A percentile compares a stretch with the other conserved stretches of the same genome.
Conservation (phyloP, 208 protist species). For the Leishmania tarentolae region DNA sequence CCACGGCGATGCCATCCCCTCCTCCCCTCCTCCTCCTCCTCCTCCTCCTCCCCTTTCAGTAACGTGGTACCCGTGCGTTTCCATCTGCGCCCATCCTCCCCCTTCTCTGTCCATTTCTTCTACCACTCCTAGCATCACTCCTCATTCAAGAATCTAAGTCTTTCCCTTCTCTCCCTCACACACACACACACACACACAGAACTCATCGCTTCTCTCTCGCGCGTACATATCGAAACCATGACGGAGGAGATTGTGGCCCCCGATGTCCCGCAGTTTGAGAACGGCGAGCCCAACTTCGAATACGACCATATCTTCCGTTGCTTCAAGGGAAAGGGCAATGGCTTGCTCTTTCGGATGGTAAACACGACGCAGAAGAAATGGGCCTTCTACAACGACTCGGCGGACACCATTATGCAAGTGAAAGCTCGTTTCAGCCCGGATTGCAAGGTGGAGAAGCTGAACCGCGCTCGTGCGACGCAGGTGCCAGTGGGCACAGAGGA, state of each 20-base stretch:
- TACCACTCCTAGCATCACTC: neutral
- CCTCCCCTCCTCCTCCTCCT: neutral
- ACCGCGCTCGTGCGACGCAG: constrained; percentile 22
- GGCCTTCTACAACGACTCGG: constrained; percentile 75
- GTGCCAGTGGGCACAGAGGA: constrained; percentile 9
- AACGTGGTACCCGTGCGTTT: neutral
- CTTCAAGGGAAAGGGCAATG: constrained; percentile 45
- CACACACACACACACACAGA: neutral
- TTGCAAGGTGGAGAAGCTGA: constrained; percentile 29
- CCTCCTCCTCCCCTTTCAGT: constrained; percentile 3
- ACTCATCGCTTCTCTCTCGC: neutral
- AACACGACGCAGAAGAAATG: constrained; percentile 35
- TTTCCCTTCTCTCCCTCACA: neutral
- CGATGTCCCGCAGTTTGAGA: constrained; percentile 26
- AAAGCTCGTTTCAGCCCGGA: constrained; percentile 28
- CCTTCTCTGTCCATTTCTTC: neutral
- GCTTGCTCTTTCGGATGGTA: constrained; percentile 58
- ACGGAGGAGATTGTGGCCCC: constrained; percentile 24
- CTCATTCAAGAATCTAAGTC: neutral
- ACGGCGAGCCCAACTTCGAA: constrained; percentile 26
- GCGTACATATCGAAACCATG: constrained; percentile 14
- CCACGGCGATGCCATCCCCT: neutral
- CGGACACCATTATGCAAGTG: constrained; percentile 38
- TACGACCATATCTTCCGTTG: constrained; percentile 59
- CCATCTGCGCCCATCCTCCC: neutral